A percentile compares a stretch with the other conserved stretches of the same genome.
Conservation (phyloP, 352 stramenopile species). For the Phytophthora hibernalis region DNA sequence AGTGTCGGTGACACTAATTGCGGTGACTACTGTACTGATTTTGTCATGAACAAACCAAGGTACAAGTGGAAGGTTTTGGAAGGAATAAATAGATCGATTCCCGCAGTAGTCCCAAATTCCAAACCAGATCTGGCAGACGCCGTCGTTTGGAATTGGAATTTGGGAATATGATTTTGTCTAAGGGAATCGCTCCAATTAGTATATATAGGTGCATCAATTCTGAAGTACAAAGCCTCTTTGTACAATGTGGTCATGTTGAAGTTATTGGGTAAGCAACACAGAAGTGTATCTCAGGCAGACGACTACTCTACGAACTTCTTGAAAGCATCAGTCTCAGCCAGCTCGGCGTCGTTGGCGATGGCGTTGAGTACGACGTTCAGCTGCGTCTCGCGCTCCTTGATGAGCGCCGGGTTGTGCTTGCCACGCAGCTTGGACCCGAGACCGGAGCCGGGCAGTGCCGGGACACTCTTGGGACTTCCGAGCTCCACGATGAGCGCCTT, state of each 20-base stretch:
- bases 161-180: too few species aligned
- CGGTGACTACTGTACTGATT: too few species aligned
- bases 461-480: slow-evolving; percentile 41
- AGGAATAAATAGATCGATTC: too few species aligned
- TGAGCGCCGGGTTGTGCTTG: slow-evolving; percentile 65
- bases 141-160: too few species aligned
- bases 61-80: too few species aligned
- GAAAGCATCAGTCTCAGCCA: slow-evolving; percentile 59
- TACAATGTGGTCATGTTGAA: slow-evolving; percentile 14
- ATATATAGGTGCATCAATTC: too few species aligned
- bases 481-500: slow-evolving; percentile 70
- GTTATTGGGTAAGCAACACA: slow-evolving; percentile 8
- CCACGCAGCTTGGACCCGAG: slow-evolving; percentile 59
- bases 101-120: too few species aligned
- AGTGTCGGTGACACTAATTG: too few species aligned
- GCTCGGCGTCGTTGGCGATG: slow-evolving; percentile 56
- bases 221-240: not conserved
- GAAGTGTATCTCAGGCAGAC: not conserved
- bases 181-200: too few species aligned
- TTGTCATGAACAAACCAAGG: too few species aligned
- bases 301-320: slow-evolving; percentile 56
- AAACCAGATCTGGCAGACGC: too few species aligned
- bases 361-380: slow-evolving; percentile 74
- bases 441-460: slow-evolving; percentile 58
- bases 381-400: slow-evolving; percentile 69